phyloP scores from a whole-genome alignment of 192 early-diverging fungal species.

The Haplosporangium gracile region DNA sequence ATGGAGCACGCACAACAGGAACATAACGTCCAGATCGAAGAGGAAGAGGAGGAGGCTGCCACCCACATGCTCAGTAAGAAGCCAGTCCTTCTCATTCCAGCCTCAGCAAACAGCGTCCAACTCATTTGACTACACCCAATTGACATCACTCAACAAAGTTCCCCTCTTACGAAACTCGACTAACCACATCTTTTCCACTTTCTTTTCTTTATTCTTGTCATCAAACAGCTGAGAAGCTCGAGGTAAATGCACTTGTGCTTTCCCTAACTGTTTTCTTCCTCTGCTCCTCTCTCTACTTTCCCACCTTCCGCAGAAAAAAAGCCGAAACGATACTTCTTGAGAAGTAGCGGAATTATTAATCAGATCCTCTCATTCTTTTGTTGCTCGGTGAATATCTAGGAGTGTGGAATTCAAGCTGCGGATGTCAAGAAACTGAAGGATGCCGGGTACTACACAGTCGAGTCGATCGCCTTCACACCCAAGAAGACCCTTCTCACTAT shows the following conservation, averaged over 20 bases:
- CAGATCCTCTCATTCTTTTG: not conserved
- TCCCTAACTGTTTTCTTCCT: not conserved
- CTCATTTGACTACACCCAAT: slow-evolving; percentile 30
- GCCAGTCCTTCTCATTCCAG: not conserved
- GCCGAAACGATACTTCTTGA: not conserved
- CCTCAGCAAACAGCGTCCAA: slow-evolving; percentile 8
- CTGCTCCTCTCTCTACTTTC: not conserved
- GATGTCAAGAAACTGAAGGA: slow-evolving; percentile 90
- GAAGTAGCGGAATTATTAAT: not conserved
- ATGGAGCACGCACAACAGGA: slow-evolving; percentile 41
- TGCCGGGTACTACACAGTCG: slow-evolving; percentile 92
- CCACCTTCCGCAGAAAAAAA: not conserved
- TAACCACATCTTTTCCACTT: not conserved
- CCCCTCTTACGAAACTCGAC: not conserved
- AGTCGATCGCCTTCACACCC: slow-evolving; percentile 93
- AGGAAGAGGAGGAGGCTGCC: slow-evolving; percentile 36
- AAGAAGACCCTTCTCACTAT: slow-evolving; percentile 87
- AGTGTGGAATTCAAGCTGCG: slow-evolving; percentile 74
- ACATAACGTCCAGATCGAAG: slow-evolving; percentile 35
- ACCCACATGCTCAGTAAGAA: slow-evolving; percentile 46
- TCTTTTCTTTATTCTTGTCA: not conserved
- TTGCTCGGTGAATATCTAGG: slow-evolving; percentile 46
- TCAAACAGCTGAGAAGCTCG: slow-evolving; percentile 44
- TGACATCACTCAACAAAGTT: not conserved
- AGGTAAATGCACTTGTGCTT: slow-evolving; percentile 12